Percentiles rank a stretch among this genome's conserved stretches.
These are phyloP conservation scores for Osmozyma mogii DNA, from an alignment of 805 yeast genomes.

Conservation along the genomic window DNA sequence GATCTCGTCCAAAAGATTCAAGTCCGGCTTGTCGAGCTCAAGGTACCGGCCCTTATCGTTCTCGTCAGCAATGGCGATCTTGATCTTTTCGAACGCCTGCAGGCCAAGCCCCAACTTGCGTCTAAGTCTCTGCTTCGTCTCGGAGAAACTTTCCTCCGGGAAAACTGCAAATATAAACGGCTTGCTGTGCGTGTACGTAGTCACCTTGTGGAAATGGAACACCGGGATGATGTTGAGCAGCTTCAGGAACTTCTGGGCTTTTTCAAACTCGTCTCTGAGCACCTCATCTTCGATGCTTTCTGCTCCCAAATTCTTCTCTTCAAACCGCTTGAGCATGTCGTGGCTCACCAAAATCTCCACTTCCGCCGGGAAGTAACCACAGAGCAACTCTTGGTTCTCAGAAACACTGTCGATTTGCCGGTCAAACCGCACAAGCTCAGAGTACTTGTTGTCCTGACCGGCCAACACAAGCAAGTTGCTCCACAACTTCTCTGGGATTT, in stretches of 20 bases:
- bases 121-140: constrained; percentile 61
- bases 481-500: constrained; percentile 40
- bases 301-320: constrained; percentile 12
- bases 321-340: constrained; percentile 24
- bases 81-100: constrained; percentile 71
- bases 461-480: constrained; percentile 52
- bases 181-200: constrained; percentile 64
- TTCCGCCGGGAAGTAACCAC: constrained; percentile 37
- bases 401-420: constrained; percentile 25
- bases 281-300: constrained; percentile 19
- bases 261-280: constrained; percentile 9
- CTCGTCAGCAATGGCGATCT: constrained; percentile 47
- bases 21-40: constrained; percentile 43
- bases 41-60: constrained; percentile 36
- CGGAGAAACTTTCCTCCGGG: constrained; percentile 56
- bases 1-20: constrained; percentile 49
- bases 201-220: constrained; percentile 68
- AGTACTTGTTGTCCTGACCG: constrained; percentile 31
- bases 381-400: constrained; percentile 29
- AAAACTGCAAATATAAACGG: constrained; percentile 74
- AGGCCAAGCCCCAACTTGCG: constrained; percentile 66
- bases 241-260: constrained; percentile 17
- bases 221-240: constrained; percentile 49
- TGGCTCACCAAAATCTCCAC: constrained; percentile 29
- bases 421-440: constrained; percentile 31